Evolutionary conservation across 345 rosid species (phyloP).

Genomic region (Euphorbia tirucalli): DNA sequence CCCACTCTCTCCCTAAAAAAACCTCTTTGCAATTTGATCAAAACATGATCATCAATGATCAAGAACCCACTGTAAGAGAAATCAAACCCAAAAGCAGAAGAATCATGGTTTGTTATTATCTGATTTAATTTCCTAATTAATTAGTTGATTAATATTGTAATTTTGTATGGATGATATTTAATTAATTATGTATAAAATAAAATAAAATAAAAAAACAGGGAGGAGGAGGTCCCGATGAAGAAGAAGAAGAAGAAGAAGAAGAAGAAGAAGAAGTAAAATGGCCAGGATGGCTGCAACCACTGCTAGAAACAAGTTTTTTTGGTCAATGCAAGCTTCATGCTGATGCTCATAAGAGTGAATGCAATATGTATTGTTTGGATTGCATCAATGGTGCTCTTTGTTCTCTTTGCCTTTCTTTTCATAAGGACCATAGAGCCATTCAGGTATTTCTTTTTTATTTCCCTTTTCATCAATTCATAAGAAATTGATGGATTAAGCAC

Average conservation of each 20-base stretch:
- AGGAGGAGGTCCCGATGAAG: constrained; percentile 52
- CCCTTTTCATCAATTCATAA: too few relatives aligned
- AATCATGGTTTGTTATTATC: constrained; percentile 44
- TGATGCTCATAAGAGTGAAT: constrained; percentile 91
- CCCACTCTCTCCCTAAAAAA: constrained; percentile 15
- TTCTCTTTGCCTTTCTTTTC: constrained; percentile 66
- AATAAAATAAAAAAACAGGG: constrained; percentile 41
- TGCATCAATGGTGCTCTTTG: constrained; percentile 82
- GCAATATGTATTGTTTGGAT: constrained; percentile 97
- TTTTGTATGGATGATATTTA: too few relatives aligned
- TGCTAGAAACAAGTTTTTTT: constrained; percentile 73
- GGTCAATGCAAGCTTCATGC: constrained; percentile 82
- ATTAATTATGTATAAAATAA: too few relatives aligned
- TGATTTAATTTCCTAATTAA: not conserved
- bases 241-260: constrained; percentile 4
- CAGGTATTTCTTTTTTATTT: constrained; percentile 46
- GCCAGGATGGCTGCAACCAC: constrained; percentile 85
- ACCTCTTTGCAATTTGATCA: too few relatives aligned
- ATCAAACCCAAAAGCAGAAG: constrained; percentile 57
- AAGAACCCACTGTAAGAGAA: constrained; percentile 30
- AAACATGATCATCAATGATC: constrained; percentile 32
- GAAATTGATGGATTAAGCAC: too few relatives aligned
- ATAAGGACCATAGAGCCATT: constrained; percentile 73
- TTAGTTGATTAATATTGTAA: not conserved
- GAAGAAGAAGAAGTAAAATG: constrained; percentile 26